A percentile compares a stretch with the other conserved stretches of the same genome.
Conservation (phyloP, 192 early-diverging fungal genomes). For the Backusella australiensis region DNA sequence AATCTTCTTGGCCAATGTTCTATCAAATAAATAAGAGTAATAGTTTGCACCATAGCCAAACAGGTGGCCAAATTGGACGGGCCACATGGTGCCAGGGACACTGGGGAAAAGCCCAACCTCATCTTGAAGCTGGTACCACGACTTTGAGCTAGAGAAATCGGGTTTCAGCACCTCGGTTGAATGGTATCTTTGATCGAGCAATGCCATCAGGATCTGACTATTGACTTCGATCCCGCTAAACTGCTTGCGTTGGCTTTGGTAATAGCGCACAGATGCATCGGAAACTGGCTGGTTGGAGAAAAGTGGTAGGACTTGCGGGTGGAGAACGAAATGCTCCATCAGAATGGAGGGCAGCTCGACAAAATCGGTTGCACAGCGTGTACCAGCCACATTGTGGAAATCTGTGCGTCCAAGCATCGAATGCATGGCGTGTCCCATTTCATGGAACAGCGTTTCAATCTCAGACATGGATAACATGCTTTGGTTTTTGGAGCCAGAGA, state of each 20-base stretch:
- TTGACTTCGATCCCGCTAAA: conserved; percentile 79
- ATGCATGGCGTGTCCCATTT: conserved; percentile 99
- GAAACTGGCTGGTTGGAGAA: conserved; percentile 68
- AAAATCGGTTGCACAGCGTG: conserved; percentile 93
- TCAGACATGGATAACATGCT: conserved; percentile 73
- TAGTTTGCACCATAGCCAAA: conserved; percentile 92
- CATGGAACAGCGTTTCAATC: conserved; percentile 97
- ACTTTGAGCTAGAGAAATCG: conserved; percentile 52
- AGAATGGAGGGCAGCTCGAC: conserved; percentile 96
- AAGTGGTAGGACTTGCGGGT: conserved; percentile 65
- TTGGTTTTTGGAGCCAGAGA: conserved; percentile 45
- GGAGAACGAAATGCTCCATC: conserved; percentile 88
- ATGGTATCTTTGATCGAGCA: conserved; percentile 91
- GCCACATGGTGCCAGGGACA: conserved; percentile 78
- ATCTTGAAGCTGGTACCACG: conserved; percentile 62
- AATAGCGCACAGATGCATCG: conserved; percentile 46
- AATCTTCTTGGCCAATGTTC: conserved; percentile 76
- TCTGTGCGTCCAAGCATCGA: conserved; percentile 94
- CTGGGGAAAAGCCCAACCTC: conserved; percentile 66
- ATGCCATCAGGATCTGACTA: conserved; percentile 87
- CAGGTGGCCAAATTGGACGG: conserved; percentile 89
- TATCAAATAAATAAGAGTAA: conserved; percentile 92
- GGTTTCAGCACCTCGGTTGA: conserved; percentile 44
- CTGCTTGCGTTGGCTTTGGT: conserved; percentile 49
- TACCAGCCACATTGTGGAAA: conserved; percentile 96